These are phyloP conservation scores for Endotrypanum monterogeii DNA, from an alignment of 208 protist genomes.

Conservation along the genomic window DNA sequence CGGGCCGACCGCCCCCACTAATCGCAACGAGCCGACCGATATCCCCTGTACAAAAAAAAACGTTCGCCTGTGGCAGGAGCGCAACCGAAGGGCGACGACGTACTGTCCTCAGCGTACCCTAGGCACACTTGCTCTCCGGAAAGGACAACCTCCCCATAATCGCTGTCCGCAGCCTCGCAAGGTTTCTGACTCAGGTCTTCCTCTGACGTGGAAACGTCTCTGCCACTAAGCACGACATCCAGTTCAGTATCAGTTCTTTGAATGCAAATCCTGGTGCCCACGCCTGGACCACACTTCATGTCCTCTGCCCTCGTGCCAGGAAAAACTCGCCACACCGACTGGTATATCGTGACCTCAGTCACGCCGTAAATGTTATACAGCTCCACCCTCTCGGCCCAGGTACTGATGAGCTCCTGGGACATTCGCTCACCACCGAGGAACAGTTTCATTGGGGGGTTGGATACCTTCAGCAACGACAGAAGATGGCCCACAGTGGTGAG, in stretches of 20 bases:
- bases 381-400: conserved; percentile 38
- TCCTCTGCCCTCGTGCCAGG: conserved; percentile 18
- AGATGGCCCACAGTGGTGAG: conserved; percentile 6
- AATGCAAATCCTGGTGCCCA: conserved; percentile 26
- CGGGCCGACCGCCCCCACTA: neutral
- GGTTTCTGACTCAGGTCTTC: neutral
- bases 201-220: neutral
- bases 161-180: neutral
- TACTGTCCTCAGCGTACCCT: conserved; percentile 38
- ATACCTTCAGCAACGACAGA: neutral
- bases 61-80: conserved; percentile 16
- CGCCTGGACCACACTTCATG: conserved; percentile 39
- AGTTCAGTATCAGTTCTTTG: conserved; percentile 7
- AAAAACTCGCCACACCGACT: conserved; percentile 35
- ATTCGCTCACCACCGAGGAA: conserved; percentile 60
- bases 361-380: conserved; percentile 74
- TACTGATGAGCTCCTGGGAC: conserved; percentile 32
- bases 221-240: neutral
- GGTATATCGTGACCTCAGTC: conserved; percentile 71
- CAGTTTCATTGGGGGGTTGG: conserved; percentile 30
- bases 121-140: conserved; percentile 52
- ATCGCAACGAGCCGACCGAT: conserved; percentile 14
- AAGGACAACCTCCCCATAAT: conserved; percentile 45
- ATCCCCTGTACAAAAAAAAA: conserved; percentile 56
- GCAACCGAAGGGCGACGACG: conserved; percentile 21